Base-by-base conservation (phyloP, 2,329 filamentous ascomycete species). In the Fusarium sp. region DNA sequence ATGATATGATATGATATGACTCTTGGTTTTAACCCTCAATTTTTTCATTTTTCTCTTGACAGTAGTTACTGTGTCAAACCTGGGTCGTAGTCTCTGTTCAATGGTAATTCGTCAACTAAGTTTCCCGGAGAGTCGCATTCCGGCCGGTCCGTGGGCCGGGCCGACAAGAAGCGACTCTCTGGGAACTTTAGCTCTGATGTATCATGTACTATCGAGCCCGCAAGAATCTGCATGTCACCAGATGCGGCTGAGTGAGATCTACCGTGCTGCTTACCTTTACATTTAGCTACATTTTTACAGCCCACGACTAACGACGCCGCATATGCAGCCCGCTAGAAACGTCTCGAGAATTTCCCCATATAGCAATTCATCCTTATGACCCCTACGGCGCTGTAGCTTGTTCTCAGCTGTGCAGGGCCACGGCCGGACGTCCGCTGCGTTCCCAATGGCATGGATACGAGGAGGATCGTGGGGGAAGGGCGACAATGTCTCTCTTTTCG, bases 181-280 rank as follows among this genome's bases (percentile, higher is more conserved):
- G 19, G 2, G 19, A 19, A 19, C 19, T 19, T 19, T 19, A 19
- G 26, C 22, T 38, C 12, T 13, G 31, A 34, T 13, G 13, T 19
- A 34, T 34, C 29, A 5, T 31, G 19, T 31, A 31, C 29, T 31
- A 11, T 10, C 29, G 26, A 26, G 28, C 15, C 15, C 12, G 24
- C 12, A 25, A 29, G 5, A 44, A 45, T 38, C 34, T 52, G 58
- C 45, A 47, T 42, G 19, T 53, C 58, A 56, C 57, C 45, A 43
- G 22, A 47, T 64, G 53, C 61, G 57, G 61, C 61, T 65, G 57
- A 43, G 36, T 58, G 35, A 55, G 54, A 64, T 63, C 58, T 56
- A 48, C 38, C 12, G 32, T 31, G 13, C 10, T 45, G 7, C 7
- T 44, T n/a, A n/a, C 40, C 35, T 19, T 19, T 19, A 19, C 19